Percentiles rank a stretch among this genome's conserved stretches.
These are phyloP conservation scores for Microbotryomycetes sp. DNA, from an alignment of 1,284 basidiomycete species.

Conservation along the genomic window DNA sequence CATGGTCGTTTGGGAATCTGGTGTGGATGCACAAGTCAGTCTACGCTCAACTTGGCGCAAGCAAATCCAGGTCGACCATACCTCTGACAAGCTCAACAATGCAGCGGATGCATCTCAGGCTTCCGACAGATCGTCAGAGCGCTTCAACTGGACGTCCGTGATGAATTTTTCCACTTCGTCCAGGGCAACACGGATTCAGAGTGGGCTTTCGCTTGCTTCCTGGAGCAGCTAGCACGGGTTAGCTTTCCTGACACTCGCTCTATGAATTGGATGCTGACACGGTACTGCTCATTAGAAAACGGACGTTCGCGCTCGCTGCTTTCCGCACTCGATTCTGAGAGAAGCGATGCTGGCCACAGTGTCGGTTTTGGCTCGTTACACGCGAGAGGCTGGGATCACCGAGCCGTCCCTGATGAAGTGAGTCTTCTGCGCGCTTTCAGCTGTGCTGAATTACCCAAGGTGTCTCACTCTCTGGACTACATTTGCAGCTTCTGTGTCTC, in stretches of 20 bases:
- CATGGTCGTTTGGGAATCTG: conserved; percentile 24
- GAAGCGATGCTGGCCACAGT: conserved; percentile 84
- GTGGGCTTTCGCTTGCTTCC: conserved; percentile 87
- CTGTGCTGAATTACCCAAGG: neutral
- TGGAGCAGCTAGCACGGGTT: conserved; percentile 43
- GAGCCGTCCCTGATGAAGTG: conserved; percentile 41
- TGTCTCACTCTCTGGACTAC: neutral
- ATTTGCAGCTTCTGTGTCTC: conserved; percentile 95
- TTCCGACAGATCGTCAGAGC: conserved; percentile 73
- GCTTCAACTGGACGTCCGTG: conserved; percentile 62
- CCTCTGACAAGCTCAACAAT: too few relatives aligned
- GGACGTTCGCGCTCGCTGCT: conserved; percentile 64
- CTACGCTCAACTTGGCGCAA: too few relatives aligned
- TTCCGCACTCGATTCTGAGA: conserved; percentile 58
- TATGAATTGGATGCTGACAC: neutral
- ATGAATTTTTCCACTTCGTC: conserved; percentile 76
- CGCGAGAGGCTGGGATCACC: conserved; percentile 60
- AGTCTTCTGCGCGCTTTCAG: conserved; percentile 50
- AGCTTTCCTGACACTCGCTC: neutral
- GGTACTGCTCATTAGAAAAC: conserved; percentile 54
- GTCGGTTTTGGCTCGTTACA: conserved; percentile 63
- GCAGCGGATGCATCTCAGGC: conserved; percentile 56
- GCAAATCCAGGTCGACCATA: too few relatives aligned
- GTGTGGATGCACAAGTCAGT: conserved; percentile 94
- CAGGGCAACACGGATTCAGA: conserved; percentile 87